Evolutionary conservation across 2,329 filamentous ascomycete species (phyloP).

Genomic region (Fusarium graminum): DNA sequence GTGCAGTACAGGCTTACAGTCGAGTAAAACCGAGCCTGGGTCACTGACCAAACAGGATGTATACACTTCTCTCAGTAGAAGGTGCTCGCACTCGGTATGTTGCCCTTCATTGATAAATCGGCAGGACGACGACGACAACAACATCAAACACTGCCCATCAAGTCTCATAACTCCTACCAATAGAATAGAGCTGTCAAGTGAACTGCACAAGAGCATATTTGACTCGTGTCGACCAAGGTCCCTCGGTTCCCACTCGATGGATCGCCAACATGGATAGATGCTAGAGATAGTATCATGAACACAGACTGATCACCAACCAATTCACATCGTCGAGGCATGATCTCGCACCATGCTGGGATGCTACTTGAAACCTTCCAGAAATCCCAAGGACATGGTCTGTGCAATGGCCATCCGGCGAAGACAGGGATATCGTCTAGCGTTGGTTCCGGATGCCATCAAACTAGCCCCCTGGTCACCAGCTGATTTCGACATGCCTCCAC

Average conservation of each 20-base stretch:
- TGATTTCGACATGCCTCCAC: slow-evolving; percentile 45
- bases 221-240: slow-evolving; percentile 35
- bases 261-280: slow-evolving; percentile 48
- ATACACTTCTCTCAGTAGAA: not conserved
- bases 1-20: slow-evolving; percentile 2
- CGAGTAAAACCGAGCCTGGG: slow-evolving; percentile 14
- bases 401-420: slow-evolving; percentile 43
- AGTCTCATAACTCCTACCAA: slow-evolving; percentile 14
- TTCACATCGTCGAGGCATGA: slow-evolving; percentile 47
- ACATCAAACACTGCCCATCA: slow-evolving; percentile 12
- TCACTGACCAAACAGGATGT: not conserved
- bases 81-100: not conserved
- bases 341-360: slow-evolving; percentile 48
- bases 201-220: slow-evolving; percentile 13
- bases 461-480: slow-evolving; percentile 39
- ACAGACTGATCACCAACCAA: slow-evolving; percentile 37
- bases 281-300: slow-evolving; percentile 30
- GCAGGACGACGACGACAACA: slow-evolving; percentile 3
- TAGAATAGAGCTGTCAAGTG: slow-evolving; percentile 5
- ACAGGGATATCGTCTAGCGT: slow-evolving; percentile 43
- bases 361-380: slow-evolving; percentile 51
- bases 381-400: slow-evolving; percentile 51
- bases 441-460: slow-evolving; percentile 25
- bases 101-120: not conserved
- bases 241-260: slow-evolving; percentile 33